Base-by-base conservation (phyloP, 129 eudicot species). In the Chrysanthemum lavandulifolium region DNA sequence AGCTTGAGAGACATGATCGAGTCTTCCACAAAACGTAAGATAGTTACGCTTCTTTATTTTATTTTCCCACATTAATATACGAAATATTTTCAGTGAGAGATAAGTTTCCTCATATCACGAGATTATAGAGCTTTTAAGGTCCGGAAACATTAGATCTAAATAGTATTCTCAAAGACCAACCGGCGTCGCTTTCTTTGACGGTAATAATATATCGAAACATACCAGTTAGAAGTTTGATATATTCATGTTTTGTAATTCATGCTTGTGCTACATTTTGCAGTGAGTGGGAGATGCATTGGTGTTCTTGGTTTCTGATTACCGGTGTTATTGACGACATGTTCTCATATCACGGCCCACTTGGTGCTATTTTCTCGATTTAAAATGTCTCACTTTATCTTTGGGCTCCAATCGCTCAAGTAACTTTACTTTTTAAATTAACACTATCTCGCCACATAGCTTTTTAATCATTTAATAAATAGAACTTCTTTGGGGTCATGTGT, bases 341-440 rank as follows among this genome's bases (percentile, higher is more conserved):
- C 87, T 83, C 85, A 71, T 94, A 94, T 74, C n/a, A 66, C 65
- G 99, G 99, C 18, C 96, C 97, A 50, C 93, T 94, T 71, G 99
- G 99, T 67, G 80, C 97, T 74, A 77, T 81, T 54, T 90, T 90
- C 71, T 82, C 18, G 84, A n/a, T n/a, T n/a, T n/a, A 94, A n/a
- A 73, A 79, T 67, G 72, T 90, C 77, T 75, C 88, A 31, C 86
- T 94, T 15, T 70, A 90, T 80, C 89, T 94, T 55, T 94, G 97
- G 99, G 96, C 96, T 77, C 99, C 97, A 61, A 94, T 96, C 21
- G 97, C 99, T 75, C 97, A 88, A 69, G 99, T 90, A 82, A 54
- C 58, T 50, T 60, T 57, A 53, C 10, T 25, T 68, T 9, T 64
- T 36, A 3, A 33, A 29, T 14, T 36, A 47, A 50, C 58, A 49